A percentile compares a stretch with the other conserved stretches of the same genome.
Evolutionary conservation across 2,329 filamentous ascomycete genomes (phyloP).

Genomic region (Cladorrhinum sp.): DNA sequence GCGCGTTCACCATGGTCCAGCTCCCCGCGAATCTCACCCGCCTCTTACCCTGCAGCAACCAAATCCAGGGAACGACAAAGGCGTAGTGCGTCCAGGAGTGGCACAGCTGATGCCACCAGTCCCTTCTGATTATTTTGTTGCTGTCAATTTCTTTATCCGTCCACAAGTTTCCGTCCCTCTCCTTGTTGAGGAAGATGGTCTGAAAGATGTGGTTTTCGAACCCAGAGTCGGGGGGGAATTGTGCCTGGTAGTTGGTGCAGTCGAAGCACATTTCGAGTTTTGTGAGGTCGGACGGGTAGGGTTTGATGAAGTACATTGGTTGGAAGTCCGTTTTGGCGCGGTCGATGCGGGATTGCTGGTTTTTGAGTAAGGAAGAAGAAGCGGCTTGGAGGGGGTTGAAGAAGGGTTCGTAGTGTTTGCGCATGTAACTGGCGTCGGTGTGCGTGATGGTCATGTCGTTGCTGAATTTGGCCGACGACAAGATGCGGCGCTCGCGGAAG

Average conservation of each 20-base stretch:
- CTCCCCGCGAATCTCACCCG: conserved; percentile 61
- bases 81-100: conserved; percentile 63
- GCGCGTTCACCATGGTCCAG: conserved; percentile 66
- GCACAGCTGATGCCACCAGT: conserved; percentile 68
- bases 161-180: conserved; percentile 53
- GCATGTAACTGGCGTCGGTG: conserved; percentile 62
- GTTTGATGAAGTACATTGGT: conserved; percentile 65
- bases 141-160: conserved; percentile 57
- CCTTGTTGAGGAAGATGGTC: conserved; percentile 63
- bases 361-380: conserved; percentile 14
- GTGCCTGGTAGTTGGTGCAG: conserved; percentile 71
- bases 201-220: conserved; percentile 60
- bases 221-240: conserved; percentile 47
- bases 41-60: conserved; percentile 65
- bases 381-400: conserved; percentile 40
- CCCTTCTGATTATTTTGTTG: conserved; percentile 57
- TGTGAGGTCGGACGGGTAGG: conserved; percentile 52
- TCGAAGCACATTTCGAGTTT: conserved; percentile 71
- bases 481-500: conserved; percentile 61
- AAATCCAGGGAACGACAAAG: conserved; percentile 66
- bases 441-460: conserved; percentile 72
- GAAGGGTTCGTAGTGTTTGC: conserved; percentile 63
- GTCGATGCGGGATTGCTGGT: conserved; percentile 4
- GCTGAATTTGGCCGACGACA: conserved; percentile 67
- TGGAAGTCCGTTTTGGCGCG: conserved; percentile 41